Evolutionary conservation across 768 basidiomycete species (phyloP).

Genomic region (Terana coerulea): DNA sequence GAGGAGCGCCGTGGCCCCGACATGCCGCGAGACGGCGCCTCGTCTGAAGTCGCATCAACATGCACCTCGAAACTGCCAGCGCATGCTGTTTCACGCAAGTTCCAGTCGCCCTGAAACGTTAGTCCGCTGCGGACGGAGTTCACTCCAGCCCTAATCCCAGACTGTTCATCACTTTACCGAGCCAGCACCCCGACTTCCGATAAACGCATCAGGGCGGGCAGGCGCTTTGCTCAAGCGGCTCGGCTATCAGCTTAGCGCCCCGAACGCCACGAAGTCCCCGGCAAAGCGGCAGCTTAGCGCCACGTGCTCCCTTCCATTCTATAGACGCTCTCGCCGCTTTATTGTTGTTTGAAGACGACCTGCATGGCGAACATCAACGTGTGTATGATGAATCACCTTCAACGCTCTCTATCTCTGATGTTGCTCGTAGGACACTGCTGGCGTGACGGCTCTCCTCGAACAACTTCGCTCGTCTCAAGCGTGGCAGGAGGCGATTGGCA

Average conservation of each 20-base stretch:
- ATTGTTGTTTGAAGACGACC: not conserved
- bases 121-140: no score
- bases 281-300: not conserved
- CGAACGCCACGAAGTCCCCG: slow-evolving; percentile 13
- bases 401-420: not conserved
- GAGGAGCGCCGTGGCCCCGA: no score
- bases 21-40: no score
- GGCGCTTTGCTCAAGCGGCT: no score
- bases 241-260: not conserved
- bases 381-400: slow-evolving; percentile 11
- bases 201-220: no score
- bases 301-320: not conserved
- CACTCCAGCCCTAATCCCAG: no score
- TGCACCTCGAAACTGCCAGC: no score
- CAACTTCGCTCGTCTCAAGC: slow-evolving; percentile 63
- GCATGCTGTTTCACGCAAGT: no score
- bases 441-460: slow-evolving; percentile 68
- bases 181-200: no score
- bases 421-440: slow-evolving; percentile 52
- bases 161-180: no score
- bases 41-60: no score
- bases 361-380: slow-evolving; percentile 52
- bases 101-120: no score
- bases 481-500: slow-evolving; percentile 50
- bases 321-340: not conserved